These are phyloP conservation scores for Exophiala spinifera DNA, from an alignment of 2,329 filamentous ascomycete species.

Conservation along the genomic window DNA sequence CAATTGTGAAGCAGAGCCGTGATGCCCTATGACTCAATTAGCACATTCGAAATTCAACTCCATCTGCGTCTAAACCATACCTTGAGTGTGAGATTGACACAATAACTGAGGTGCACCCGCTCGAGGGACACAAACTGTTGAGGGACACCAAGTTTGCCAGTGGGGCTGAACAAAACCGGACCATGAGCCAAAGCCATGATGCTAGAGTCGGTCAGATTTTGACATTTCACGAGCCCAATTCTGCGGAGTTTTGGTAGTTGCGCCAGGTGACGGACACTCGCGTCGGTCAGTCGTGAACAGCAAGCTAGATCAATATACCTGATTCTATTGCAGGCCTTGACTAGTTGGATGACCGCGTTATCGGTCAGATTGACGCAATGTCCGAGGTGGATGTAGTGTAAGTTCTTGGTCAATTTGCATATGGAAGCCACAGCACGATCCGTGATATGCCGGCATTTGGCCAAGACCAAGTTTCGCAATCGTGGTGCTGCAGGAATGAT, in stretches of 20 bases:
- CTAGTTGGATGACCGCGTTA: slow-evolving; percentile 76
- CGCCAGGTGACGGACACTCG: slow-evolving; percentile 78
- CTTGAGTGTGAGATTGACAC: slow-evolving; percentile 74
- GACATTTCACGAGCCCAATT: slow-evolving; percentile 93
- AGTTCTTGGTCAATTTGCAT: slow-evolving; percentile 83
- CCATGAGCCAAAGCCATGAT: slow-evolving; percentile 79
- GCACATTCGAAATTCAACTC: neutral
- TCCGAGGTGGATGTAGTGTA: slow-evolving; percentile 94
- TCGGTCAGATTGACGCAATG: slow-evolving; percentile 93
- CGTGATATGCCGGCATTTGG: slow-evolving; percentile 91
- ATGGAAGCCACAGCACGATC: slow-evolving; percentile 86
- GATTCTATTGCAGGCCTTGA: slow-evolving; percentile 85
- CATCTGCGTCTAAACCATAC: slow-evolving; percentile 50
- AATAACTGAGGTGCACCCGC: slow-evolving; percentile 94
- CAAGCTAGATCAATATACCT: slow-evolving; percentile 98
- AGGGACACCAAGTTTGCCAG: slow-evolving; percentile 23
- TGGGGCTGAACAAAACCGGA: slow-evolving; percentile 43
- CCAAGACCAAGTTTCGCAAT: slow-evolving; percentile 85
- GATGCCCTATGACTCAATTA: slow-evolving; percentile 64
- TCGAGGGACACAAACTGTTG: slow-evolving; percentile 57
- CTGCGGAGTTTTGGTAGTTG: slow-evolving; percentile 87
- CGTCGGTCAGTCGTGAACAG: slow-evolving; percentile 82
- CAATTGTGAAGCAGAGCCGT: slow-evolving; percentile 85
- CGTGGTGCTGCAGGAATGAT: slow-evolving; percentile 85
- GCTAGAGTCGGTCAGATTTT: slow-evolving; percentile 82